Conservation (phyloP, 2,329 filamentous ascomycete genomes). For the Cercospora zeina region DNA sequence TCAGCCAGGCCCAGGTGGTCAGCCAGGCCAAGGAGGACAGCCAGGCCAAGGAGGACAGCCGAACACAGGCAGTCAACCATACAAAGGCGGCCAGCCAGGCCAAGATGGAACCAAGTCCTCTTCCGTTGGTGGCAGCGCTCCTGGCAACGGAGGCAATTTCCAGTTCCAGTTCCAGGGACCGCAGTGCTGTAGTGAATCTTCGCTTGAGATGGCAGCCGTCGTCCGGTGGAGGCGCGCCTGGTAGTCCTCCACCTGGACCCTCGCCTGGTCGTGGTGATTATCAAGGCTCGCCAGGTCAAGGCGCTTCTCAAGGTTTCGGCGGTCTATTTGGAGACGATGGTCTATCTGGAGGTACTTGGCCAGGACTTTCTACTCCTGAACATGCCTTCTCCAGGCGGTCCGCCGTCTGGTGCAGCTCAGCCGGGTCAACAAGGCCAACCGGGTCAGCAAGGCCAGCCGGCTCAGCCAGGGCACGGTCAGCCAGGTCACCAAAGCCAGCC, state of each 20-base stretch:
- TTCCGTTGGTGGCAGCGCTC: no score
- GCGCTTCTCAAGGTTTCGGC: neutral
- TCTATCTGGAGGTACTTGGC: neutral
- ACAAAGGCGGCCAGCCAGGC: neutral
- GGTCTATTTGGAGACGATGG: neutral
- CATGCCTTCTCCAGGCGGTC: neutral
- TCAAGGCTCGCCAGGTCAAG: neutral
- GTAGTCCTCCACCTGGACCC: neutral
- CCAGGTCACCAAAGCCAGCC: no score
- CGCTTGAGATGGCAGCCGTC: no score
- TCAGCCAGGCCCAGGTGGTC: no score
- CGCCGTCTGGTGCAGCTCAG: neutral
- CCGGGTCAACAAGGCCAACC: no score
- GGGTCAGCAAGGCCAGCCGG: no score
- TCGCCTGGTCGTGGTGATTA: neutral
- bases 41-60: neutral
- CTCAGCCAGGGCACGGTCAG: no score
- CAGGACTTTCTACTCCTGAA: no score
- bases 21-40: no score
- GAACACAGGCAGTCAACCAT: no score
- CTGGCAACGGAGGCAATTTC: neutral
- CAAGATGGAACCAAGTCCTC: neutral
- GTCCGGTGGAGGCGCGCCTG: neutral
- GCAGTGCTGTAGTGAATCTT: constrained; percentile 7
- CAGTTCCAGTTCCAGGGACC: neutral